Base-by-base conservation (phyloP, 345 rosid species). In the Brassica rapa region DNA sequence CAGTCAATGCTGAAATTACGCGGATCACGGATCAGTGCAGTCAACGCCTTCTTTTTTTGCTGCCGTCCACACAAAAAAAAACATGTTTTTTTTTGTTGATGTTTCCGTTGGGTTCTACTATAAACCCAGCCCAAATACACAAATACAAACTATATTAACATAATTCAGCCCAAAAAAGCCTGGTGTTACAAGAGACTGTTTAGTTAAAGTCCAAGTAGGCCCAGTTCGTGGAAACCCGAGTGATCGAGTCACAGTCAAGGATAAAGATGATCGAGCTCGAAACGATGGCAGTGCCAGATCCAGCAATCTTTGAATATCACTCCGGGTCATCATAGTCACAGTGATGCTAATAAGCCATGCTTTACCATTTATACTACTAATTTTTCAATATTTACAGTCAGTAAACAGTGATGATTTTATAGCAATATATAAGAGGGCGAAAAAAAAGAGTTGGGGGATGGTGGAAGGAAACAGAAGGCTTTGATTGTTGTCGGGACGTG, bases 401-500 rank as follows among this genome's bases (percentile, higher is more conserved):
- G 30, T 27, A 27, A 27, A 27, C 30, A 27, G 30, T 27, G 30
- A 27, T 27, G 30, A 27, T 27, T 27, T 27, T 27, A 27, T 27
- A 27, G 30, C 30, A 27, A 27, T 3, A 27, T 27, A 27, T 3
- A 27, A 27, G 30, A 27, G 30, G 30, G 30, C 3, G 4, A 27
- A 4, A 2, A 4, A 27, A 27, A 27, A 27, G 4, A 27, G 4
- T 3, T 4, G 30, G 30, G 30, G 25, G 2, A 27, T 27, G 30
- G 30, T 27, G 30, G 30, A 27, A 27, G 4, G 30, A 27, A 27
- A 27, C 30, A 3, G 30, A 27, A 27, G 4, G 30, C 30, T 27
- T 27, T 27, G 29, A 27, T 27, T 27, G 4, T 27, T 27, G 71
- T 73, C 75, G 25, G 73, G 76, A 82, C 55, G 60, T 62, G 61